These are phyloP conservation scores for Pleurostoma richardsiae DNA, from an alignment of 2,329 filamentous ascomycete genomes.

Conservation along the genomic window DNA sequence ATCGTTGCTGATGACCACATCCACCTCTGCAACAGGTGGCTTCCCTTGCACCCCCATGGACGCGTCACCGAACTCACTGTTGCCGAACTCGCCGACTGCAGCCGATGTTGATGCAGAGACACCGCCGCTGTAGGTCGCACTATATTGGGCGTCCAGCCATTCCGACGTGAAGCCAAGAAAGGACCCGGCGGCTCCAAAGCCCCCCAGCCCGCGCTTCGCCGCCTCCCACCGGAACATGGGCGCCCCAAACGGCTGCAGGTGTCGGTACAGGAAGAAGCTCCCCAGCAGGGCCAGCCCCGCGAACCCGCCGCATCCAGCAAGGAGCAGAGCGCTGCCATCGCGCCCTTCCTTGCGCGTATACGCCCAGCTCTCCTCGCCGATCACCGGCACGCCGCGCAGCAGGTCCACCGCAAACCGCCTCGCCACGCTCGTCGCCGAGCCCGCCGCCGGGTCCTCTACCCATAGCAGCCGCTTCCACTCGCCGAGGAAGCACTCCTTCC, in stretches of 20 bases:
- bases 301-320: not conserved
- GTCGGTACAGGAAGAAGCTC: slow-evolving; percentile 8
- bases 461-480: not conserved
- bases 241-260: slow-evolving; percentile 8
- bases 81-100: not conserved
- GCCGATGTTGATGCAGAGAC: not conserved
- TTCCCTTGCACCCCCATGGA: too few species aligned
- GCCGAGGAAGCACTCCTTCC: slow-evolving; percentile 2
- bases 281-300: slow-evolving; percentile 4
- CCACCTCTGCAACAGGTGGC: too few species aligned
- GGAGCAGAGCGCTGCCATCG: not conserved
- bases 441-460: not conserved
- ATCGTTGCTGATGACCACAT: too few species aligned
- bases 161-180: slow-evolving; percentile 4
- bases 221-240: slow-evolving; percentile 6
- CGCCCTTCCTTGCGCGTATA: not conserved
- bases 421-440: not conserved
- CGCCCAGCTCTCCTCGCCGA: not conserved
- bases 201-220: slow-evolving; percentile 2
- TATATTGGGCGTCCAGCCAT: not conserved
- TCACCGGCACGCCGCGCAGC: not conserved
- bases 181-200: slow-evolving; percentile 5
- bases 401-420: not conserved
- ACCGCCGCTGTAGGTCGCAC: not conserved
- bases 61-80: too few species aligned